Percentiles rank a stretch among this genome's conserved stretches.
These are phyloP conservation scores for Lenwebbia sp. DNA, from an alignment of 345 rosid species.

Conservation along the genomic window DNA sequence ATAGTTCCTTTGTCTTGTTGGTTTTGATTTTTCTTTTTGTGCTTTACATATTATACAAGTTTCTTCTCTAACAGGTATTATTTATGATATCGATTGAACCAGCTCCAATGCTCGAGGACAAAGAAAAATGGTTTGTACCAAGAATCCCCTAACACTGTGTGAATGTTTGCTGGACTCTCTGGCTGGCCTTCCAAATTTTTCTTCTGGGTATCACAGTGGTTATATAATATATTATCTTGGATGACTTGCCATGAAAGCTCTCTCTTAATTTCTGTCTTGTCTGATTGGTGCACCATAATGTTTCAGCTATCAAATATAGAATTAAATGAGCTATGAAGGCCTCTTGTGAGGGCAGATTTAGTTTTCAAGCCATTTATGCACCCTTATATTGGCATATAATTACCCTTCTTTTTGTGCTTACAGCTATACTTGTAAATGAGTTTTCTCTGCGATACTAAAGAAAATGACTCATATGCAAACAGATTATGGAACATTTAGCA, in stretches of 20 bases:
- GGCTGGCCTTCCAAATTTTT: background rate
- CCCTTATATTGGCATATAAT: background rate
- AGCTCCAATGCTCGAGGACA: constrained; percentile 99
- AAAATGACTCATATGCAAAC: background rate
- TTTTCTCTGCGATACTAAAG: background rate
- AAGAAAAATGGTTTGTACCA: constrained; percentile 87
- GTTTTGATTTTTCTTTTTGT: background rate
- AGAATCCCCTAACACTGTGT: background rate
- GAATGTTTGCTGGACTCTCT: background rate
- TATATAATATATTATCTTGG: background rate
- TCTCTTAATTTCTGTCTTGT: background rate
- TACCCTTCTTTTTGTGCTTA: background rate
- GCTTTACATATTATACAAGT: background rate
- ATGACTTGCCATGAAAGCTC: background rate
- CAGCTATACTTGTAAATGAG: background rate
- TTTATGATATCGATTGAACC: constrained; percentile 98
- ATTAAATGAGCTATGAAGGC: background rate
- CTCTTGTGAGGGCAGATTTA: background rate
- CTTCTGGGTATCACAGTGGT: background rate
- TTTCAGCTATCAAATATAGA: background rate
- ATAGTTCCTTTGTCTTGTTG: background rate
- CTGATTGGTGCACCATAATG: background rate
- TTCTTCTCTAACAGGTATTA: constrained; percentile 47
- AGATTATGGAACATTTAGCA: background rate
- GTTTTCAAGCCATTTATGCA: background rate